Base-by-base conservation (phyloP, 805 yeast genomes). In the Lipomyces yamadae region DNA sequence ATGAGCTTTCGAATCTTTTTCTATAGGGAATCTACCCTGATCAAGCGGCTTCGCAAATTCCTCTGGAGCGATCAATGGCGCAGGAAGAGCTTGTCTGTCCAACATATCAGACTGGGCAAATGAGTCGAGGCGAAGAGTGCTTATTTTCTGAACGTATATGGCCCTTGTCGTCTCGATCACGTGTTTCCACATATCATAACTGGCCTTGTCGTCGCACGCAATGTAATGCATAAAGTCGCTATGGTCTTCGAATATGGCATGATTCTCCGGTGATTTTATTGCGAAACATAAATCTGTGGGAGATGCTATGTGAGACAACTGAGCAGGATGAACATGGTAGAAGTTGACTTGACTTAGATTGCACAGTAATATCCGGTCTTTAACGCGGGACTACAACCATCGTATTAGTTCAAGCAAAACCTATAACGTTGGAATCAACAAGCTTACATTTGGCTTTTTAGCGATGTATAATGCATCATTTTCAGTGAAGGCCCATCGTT, bases 141-240 rank as follows among this genome's bases (percentile, higher is more conserved):
- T 53, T 32, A 58, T 61, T 34, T 57, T 52, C 4, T 37, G 30
- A n/a, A 66, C 58, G 34, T 56, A 48, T 5, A 52, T 59, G 15
- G 62, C 66, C 5, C 69, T 42, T n/a, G 58, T 30, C 6, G 58
- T 24, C 56, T 54, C 63, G n/a, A 62, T 24, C 1, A 57, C 45
- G 29, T 48, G 57, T 39, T 62, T 61, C 69, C 69, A 66, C 69
- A 62, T 66, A 13, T 56, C 64, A 39, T 35, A 57, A 30, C 62
- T 59, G 2, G 66, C 35, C 42, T 52, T 57, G 35, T 62, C 65
- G 24, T 66, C 66, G 50, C 63, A 59, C n/a, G 63, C 29, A 5
- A 66, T 33, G 30, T 33, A 62, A 30, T 62, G 66, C 15, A 63
- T 18, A 59, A 48, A 66, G 7, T 64, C 66, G 50, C 52, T 54